Conservation (phyloP, 306 rosid genomes). For the Trifolium dubium region DNA sequence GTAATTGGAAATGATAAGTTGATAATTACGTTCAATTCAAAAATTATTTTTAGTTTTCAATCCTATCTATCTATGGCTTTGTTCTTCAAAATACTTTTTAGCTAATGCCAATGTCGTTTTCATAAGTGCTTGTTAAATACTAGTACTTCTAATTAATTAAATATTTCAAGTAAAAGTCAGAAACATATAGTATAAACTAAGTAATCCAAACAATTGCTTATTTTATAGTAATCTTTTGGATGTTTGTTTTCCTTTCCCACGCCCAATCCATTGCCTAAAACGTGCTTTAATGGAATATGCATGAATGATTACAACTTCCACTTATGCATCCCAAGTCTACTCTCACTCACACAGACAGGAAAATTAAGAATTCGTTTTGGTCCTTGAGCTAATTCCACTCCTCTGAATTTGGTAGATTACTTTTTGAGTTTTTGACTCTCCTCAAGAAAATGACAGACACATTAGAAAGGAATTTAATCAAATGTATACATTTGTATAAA, state of each 20-base stretch:
- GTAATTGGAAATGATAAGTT: slow-evolving; percentile 34
- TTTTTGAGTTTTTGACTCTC: slow-evolving; percentile 13
- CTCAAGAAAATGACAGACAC: slow-evolving; percentile 24
- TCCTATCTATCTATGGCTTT: neutral
- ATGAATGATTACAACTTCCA: slow-evolving; percentile 29
- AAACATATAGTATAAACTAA: neutral
- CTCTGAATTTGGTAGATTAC: slow-evolving; percentile 34
- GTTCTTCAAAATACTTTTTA: slow-evolving; percentile 24
- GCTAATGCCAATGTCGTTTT: slow-evolving; percentile 31
- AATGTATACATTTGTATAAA: neutral
- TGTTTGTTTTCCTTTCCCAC: neutral
- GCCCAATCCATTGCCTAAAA: slow-evolving; percentile 31
- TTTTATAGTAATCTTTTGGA: neutral
- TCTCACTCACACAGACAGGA: neutral
- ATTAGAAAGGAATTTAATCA: neutral
- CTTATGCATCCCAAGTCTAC: slow-evolving; percentile 15
- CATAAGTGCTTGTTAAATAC: slow-evolving; percentile 20
- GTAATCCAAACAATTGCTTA: neutral
- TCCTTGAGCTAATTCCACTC: slow-evolving; percentile 37
- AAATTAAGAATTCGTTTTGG: neutral
- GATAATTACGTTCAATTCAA: slow-evolving; percentile 23
- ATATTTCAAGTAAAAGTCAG: slow-evolving; percentile 36
- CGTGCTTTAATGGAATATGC: slow-evolving; percentile 35
- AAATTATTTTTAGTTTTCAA: slow-evolving; percentile 24
- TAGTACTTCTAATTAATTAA: neutral